Conservation (phyloP, 352 stramenopile genomes). For the Peronospora farinosa region DNA sequence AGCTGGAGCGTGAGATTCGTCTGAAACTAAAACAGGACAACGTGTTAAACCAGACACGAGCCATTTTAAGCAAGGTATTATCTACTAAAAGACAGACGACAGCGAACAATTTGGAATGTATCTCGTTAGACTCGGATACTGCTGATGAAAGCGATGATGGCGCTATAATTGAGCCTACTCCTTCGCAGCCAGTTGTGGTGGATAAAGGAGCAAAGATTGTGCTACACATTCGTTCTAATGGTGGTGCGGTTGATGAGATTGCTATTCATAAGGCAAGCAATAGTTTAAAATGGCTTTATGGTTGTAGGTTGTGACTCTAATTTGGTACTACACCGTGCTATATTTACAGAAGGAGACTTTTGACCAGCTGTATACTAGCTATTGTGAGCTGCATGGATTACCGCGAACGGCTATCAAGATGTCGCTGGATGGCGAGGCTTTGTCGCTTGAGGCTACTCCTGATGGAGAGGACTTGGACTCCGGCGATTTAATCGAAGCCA, state of each 20-base stretch:
- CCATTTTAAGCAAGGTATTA: constrained; percentile 45
- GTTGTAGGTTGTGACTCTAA: constrained; percentile 1
- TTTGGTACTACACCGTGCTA: neutral
- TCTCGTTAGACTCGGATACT: constrained; percentile 53
- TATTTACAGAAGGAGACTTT: constrained; percentile 53
- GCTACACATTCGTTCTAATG: constrained; percentile 58
- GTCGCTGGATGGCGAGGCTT: constrained; percentile 45
- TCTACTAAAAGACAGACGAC: constrained; percentile 19
- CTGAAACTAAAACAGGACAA: constrained; percentile 45
- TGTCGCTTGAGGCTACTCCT: constrained; percentile 30
- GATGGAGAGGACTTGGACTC: constrained; percentile 39
- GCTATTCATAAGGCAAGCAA: constrained; percentile 43
- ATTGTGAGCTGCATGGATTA: constrained; percentile 58
- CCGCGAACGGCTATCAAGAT: constrained; percentile 54
- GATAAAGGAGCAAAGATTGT: constrained; percentile 51
- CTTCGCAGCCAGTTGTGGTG: constrained; percentile 2
- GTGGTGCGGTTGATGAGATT: constrained; percentile 44
- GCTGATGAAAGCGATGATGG: constrained; percentile 24
- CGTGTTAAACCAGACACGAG: constrained; percentile 52
- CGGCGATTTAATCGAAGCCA: constrained; percentile 63
- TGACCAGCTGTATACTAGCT: constrained; percentile 51
- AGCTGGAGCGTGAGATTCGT: constrained; percentile 52
- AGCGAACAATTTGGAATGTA: constrained; percentile 32
- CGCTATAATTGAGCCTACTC: constrained; percentile 2
- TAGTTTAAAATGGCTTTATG: neutral